These are phyloP conservation scores for Hylodesmum podocarpum DNA, from an alignment of 306 rosid genomes.

Conservation along the genomic window DNA sequence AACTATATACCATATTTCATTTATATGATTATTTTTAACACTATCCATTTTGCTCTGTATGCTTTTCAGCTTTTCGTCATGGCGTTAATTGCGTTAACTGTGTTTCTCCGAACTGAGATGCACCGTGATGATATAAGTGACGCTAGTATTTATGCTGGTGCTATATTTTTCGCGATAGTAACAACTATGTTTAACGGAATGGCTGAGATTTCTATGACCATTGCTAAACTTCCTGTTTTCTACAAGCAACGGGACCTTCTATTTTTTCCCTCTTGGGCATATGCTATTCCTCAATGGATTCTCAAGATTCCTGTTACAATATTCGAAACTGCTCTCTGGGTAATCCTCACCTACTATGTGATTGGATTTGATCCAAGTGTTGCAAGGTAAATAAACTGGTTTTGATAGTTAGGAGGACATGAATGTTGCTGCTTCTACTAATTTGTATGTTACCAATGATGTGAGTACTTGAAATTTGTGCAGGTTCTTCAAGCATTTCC, in stretches of 20 bases:
- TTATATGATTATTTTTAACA: not conserved
- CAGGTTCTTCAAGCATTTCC: slow-evolving; percentile 51
- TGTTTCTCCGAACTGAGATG: slow-evolving; percentile 75
- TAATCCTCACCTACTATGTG: slow-evolving; percentile 54
- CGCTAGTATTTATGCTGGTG: slow-evolving; percentile 57
- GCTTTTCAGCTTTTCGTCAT: slow-evolving; percentile 47
- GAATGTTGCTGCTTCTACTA: not conserved
- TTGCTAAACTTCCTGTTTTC: slow-evolving; percentile 61
- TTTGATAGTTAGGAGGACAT: not conserved
- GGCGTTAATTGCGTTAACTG: slow-evolving; percentile 56
- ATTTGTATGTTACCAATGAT: not conserved
- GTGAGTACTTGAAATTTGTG: not conserved
- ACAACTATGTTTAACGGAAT: slow-evolving; percentile 53
- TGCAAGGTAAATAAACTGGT: slow-evolving; percentile 40
- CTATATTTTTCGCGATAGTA: slow-evolving; percentile 49
- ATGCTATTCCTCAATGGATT: slow-evolving; percentile 59
- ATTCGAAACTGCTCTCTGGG: slow-evolving; percentile 54
- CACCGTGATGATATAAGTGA: slow-evolving; percentile 36
- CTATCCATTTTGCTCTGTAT: not conserved
- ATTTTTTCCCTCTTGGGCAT: slow-evolving; percentile 67
- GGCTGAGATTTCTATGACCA: slow-evolving; percentile 55
- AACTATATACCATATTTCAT: not conserved
- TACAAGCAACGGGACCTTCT: slow-evolving; percentile 69
- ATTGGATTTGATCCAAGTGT: slow-evolving; percentile 62
- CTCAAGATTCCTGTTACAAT: slow-evolving; percentile 54